Percentiles rank a stretch among this genome's conserved stretches.
Evolutionary conservation across 257 asterid genomes (phyloP).

Genomic region (Lycium barbarum): DNA sequence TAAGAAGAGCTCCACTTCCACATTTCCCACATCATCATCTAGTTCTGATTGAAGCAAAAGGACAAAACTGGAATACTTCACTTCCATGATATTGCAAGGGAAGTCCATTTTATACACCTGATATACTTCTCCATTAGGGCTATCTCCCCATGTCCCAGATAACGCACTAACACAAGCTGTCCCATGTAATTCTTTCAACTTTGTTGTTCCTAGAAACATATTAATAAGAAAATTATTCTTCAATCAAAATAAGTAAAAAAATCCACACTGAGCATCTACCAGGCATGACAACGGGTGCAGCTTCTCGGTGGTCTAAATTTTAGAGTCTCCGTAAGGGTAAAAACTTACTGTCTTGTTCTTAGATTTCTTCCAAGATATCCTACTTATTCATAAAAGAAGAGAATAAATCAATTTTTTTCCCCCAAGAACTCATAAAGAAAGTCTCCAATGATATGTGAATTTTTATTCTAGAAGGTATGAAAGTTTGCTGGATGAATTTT

Average conservation of each 20-base stretch:
- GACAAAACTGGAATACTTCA: constrained; percentile 68
- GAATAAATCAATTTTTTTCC: background rate
- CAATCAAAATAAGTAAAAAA: constrained; percentile 14
- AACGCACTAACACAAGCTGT: constrained; percentile 50
- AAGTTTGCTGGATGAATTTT: background rate
- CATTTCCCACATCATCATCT: constrained; percentile 88
- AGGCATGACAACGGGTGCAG: constrained; percentile 19
- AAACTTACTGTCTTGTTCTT: constrained; percentile 5
- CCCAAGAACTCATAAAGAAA: background rate
- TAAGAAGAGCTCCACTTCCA: constrained; percentile 73
- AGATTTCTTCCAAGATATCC: constrained; percentile 11
- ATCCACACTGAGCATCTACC: constrained; percentile 11
- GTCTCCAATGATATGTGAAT: constrained; percentile 22
- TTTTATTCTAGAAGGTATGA: background rate
- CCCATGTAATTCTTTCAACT: constrained; percentile 96
- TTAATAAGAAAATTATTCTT: constrained; percentile 24
- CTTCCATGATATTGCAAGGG: constrained; percentile 56
- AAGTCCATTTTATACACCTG: constrained; percentile 80
- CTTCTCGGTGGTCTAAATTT: constrained; percentile 13
- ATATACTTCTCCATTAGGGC: constrained; percentile 49
- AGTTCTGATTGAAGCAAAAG: constrained; percentile 80
- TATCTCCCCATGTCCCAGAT: constrained; percentile 78
- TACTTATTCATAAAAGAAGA: background rate
- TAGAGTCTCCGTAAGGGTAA: background rate
- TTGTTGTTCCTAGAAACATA: constrained; percentile 76